A percentile compares a stretch with the other conserved stretches of the same genome.
Conservation (phyloP, 2,329 filamentous ascomycete genomes). For the Sclerotinia spermophila region DNA sequence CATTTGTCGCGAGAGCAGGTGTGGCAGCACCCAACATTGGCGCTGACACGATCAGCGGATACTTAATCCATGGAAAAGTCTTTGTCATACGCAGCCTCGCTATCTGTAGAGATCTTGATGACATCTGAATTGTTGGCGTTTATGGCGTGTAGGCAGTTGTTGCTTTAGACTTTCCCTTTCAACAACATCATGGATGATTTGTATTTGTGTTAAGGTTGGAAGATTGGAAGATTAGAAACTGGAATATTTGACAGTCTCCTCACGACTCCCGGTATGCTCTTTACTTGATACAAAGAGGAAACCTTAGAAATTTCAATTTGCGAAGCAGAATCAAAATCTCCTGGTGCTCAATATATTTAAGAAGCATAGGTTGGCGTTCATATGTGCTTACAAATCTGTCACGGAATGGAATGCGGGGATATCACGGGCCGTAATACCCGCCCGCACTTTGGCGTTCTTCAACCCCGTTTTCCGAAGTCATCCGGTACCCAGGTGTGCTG, state of each 20-base stretch:
- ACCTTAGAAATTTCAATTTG: background rate
- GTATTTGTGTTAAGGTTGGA: background rate
- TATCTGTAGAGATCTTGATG: background rate
- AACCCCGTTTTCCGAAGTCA: background rate
- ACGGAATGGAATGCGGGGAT: background rate
- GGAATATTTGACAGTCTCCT: background rate
- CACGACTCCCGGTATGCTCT: background rate
- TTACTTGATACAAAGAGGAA: background rate
- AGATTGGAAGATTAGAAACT: background rate
- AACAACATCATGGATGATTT: background rate
- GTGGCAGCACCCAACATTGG: constrained; percentile 66
- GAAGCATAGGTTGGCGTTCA: background rate
- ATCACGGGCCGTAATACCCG: background rate
- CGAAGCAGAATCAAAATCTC: accelerated
- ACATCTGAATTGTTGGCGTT: background rate
- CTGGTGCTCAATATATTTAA: background rate
- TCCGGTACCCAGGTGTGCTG: background rate
- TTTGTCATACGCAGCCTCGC: background rate
- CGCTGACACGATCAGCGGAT: constrained; percentile 52
- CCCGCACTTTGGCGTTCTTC: background rate
- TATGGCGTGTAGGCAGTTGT: background rate
- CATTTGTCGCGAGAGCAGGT: constrained; percentile 53
- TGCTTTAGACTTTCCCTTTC: background rate
- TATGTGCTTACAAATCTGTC: background rate
- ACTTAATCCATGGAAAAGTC: constrained; percentile 12